phyloP scores from a whole-genome alignment of 805 yeast genomes.

The Teunomyces stri region DNA sequence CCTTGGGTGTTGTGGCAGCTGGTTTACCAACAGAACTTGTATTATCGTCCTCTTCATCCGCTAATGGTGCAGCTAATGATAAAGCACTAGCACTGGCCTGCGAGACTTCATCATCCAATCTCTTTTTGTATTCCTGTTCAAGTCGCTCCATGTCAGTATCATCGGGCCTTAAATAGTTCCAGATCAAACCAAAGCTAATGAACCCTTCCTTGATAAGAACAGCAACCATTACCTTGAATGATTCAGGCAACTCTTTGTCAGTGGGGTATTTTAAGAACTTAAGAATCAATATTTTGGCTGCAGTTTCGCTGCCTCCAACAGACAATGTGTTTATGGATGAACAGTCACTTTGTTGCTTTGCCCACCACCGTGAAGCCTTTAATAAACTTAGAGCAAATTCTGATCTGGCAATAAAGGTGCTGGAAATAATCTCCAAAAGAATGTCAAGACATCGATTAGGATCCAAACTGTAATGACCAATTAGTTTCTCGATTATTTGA shows the following conservation, averaged over 20 bases:
- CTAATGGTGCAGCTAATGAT: constrained; percentile 83
- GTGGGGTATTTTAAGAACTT: constrained; percentile 31
- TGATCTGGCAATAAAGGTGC: constrained; percentile 43
- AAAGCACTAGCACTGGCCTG: constrained; percentile 72
- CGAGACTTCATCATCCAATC: constrained; percentile 53
- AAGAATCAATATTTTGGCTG: constrained; percentile 53
- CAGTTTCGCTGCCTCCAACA: constrained; percentile 54
- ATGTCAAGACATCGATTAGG: constrained; percentile 67
- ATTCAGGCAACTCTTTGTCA: constrained; percentile 39
- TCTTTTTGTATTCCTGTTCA: constrained; percentile 43
- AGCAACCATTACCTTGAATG: constrained; percentile 46
- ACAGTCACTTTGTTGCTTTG: constrained; percentile 33
- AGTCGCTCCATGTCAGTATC: constrained; percentile 45
- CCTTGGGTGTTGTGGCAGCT: constrained; percentile 1
- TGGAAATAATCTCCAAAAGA: constrained; percentile 51
- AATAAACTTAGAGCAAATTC: constrained; percentile 50
- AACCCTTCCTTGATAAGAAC: constrained; percentile 65
- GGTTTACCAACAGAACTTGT: neutral
- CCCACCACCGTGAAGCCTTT: constrained; percentile 68
- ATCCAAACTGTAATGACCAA: constrained; percentile 77
- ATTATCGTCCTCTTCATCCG: constrained; percentile 48
- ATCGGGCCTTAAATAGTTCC: constrained; percentile 53
- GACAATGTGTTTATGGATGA: constrained; percentile 31
- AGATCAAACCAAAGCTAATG: constrained; percentile 60
- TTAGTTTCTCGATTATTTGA: constrained; percentile 51